Percentiles rank a stretch among this genome's conserved stretches.
These are phyloP conservation scores for Blepharisma japonicum DNA, from an alignment of 73 alveolate genomes.

Conservation along the genomic window DNA sequence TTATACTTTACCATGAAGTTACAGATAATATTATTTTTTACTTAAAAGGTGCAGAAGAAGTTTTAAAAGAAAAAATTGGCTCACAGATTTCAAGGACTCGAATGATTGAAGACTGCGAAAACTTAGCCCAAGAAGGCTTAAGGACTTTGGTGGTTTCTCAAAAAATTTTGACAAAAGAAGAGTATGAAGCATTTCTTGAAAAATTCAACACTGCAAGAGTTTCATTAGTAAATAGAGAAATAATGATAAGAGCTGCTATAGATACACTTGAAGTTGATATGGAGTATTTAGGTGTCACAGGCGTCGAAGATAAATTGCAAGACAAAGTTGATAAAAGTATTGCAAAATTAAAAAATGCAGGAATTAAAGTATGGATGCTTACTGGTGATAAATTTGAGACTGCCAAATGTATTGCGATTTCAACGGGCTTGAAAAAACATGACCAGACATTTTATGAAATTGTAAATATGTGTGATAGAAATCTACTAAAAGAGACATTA, in stretches of 20 bases:
- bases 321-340: neutral
- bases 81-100: conserved; percentile 29
- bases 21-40: conserved; percentile 7
- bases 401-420: neutral
- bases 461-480: no score
- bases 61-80: neutral
- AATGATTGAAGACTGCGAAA: conserved; percentile 12
- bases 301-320: conserved; percentile 4
- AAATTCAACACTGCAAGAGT: neutral
- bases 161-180: conserved; percentile 73
- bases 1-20: conserved; percentile 37
- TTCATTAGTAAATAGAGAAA: neutral
- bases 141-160: conserved; percentile 50
- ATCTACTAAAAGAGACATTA: neutral
- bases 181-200: conserved; percentile 27
- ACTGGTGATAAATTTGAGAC: conserved; percentile 18
- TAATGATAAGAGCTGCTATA: neutral
- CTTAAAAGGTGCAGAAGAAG: conserved; percentile 38
- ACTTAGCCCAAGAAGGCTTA: conserved; percentile 33
- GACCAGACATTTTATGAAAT: neutral
- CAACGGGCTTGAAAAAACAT: neutral
- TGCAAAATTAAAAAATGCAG: conserved; percentile 6
- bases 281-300: neutral
- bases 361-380: conserved; percentile 14
- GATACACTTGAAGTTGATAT: neutral